A percentile compares a stretch with the other conserved stretches of the same genome.
These are phyloP conservation scores for Amauroascus niger DNA, from an alignment of 2,329 filamentous ascomycete species.

Conservation along the genomic window DNA sequence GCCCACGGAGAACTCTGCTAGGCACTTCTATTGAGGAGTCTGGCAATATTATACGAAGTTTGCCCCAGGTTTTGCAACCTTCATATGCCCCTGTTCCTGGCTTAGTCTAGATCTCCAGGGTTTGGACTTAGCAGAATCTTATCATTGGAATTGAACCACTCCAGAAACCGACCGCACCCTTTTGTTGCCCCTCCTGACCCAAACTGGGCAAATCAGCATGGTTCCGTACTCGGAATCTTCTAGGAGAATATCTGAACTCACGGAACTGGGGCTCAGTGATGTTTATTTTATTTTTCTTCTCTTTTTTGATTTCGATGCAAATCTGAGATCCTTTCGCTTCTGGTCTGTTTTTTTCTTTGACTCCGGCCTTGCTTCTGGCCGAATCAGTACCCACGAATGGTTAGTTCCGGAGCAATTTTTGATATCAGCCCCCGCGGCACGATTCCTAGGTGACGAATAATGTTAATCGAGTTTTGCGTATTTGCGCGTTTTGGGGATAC, in stretches of 20 bases:
- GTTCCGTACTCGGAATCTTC: constrained; percentile 2
- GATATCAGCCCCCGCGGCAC: not conserved
- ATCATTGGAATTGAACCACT: not conserved
- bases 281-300: not conserved
- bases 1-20: not conserved
- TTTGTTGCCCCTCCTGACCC: constrained; percentile 1
- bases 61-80: constrained; percentile 10
- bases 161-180: not conserved
- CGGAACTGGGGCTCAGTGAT: not conserved
- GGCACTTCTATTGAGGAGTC: not conserved
- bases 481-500: not conserved
- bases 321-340: not conserved
- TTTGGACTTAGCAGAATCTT: not conserved
- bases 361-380: not conserved
- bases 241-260: constrained; percentile 10
- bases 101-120: constrained; percentile 9
- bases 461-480: not conserved
- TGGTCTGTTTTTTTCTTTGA: not conserved
- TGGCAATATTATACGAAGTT: constrained; percentile 8
- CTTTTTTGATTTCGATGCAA: not conserved
- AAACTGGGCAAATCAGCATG: not conserved
- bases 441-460: not conserved
- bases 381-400: not conserved
- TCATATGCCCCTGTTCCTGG: constrained; percentile 9
- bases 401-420: not conserved